Evolutionary conservation across 306 rosid species (phyloP), one percentile per base, ranked within the genome.

Genomic region (Abrus precatorius): DNA sequence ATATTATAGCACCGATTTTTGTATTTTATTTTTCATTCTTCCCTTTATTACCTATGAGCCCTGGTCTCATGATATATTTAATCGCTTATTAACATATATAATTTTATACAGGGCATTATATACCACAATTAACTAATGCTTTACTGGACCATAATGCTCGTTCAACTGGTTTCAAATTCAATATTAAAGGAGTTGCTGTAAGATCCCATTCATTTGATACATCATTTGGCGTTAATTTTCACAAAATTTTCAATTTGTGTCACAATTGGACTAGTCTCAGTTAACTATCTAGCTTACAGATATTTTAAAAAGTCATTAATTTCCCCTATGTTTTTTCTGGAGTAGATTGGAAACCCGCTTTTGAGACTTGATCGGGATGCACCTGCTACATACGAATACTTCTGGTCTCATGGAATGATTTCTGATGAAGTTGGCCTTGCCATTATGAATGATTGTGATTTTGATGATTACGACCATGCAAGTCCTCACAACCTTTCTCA

Each of bases 361-460:
- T 87, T 94, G 63, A 87, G 52, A 77, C 97, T 94, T 30, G 91
- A 88, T 48, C 89, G 91, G 7, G 97, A 92, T 80, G 33, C 33
- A 45, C 89, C 86, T 8, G 90, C 97, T 43, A 85, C 80, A 8
- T 94, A 92, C 33, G 97, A 94, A 73, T 92, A 38, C 82, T 94
- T 88, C 67, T 94, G 98, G 97, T 94, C 98, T 3, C 98, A 94
- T 43, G 97, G 98, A 69, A 91, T 94, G 98, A 91, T 94, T 72
- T 94, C 98, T 0, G 98, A 94, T 82, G 98, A 94, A 90, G 43
- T 91, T 62, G 93, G 97, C 45, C 90, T 91, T 27, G 73, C 91
- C 32, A 90, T 94, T 67, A 82, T 38, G 86, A 92, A 89, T 5
- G 84, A 91, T 0, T 94, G 97, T 41, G 89, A 89, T 78, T 94